Conservation (phyloP, 306 rosid species). For the Prunus davidiana region DNA sequence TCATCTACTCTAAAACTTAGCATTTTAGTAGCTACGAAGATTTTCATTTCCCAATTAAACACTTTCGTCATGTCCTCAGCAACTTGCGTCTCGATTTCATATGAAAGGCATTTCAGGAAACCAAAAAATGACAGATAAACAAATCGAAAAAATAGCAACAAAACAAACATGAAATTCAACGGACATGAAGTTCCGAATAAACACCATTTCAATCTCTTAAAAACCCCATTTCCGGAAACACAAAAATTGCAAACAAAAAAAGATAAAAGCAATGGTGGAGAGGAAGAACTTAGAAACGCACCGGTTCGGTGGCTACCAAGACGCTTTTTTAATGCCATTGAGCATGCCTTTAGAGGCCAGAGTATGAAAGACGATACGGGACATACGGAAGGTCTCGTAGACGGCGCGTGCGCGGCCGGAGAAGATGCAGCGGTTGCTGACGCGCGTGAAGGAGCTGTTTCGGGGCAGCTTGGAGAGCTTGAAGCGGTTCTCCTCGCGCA, state of each 20-base stretch:
- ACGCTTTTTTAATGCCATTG: slow-evolving; percentile 47
- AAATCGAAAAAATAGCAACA: not conserved
- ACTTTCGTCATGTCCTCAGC: not conserved
- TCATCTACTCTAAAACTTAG: not conserved
- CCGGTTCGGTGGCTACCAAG: slow-evolving; percentile 38
- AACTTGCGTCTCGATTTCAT: not conserved
- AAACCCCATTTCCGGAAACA: not conserved
- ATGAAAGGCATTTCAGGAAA: not conserved
- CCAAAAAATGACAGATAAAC: not conserved
- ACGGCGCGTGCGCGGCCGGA: slow-evolving; percentile 50
- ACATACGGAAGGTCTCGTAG: slow-evolving; percentile 46
- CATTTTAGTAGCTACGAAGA: not conserved
- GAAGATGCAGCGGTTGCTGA: slow-evolving; percentile 59
- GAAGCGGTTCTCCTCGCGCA: slow-evolving; percentile 40
- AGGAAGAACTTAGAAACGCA: not conserved
- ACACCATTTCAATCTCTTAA: not conserved
- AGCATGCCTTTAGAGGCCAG: slow-evolving; percentile 31
- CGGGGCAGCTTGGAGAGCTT: slow-evolving; percentile 49
- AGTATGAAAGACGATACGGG: slow-evolving; percentile 55
- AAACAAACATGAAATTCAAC: not conserved
- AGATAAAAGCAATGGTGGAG: not conserved
- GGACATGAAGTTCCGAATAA: not conserved
- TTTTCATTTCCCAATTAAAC: not conserved
- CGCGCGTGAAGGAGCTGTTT: slow-evolving; percentile 52
- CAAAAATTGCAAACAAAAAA: not conserved